Percentiles rank a stretch among this genome's conserved stretches.
These are phyloP conservation scores for Salvia hispanica DNA, from an alignment of 257 asterid genomes.

Conservation along the genomic window DNA sequence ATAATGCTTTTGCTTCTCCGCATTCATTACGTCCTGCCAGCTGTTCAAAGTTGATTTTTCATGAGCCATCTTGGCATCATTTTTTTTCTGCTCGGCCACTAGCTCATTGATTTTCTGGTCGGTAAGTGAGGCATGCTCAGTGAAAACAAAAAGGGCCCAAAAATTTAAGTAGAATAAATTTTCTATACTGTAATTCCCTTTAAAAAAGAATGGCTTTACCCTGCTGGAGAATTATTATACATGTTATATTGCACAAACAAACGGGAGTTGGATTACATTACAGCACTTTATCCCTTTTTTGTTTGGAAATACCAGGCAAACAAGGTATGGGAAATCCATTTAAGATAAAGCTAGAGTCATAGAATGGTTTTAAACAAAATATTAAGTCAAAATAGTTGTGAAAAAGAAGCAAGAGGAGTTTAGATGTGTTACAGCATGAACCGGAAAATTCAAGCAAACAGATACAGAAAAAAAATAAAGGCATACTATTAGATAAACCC, in stretches of 20 bases:
- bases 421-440: not conserved
- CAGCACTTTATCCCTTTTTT: conserved; percentile 1
- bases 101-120: conserved; percentile 91
- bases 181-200: not conserved
- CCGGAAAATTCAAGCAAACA: conserved; percentile 16
- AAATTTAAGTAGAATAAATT: conserved; percentile 18
- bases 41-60: conserved; percentile 93
- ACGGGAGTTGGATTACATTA: no score
- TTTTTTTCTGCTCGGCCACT: conserved; percentile 94
- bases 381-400: conserved; percentile 12
- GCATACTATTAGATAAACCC: conserved; percentile 7
- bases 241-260: no score
- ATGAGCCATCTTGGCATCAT: conserved; percentile 93
- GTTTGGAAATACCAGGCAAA: not conserved
- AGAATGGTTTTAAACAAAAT: not conserved
- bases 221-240: no score
- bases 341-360: not conserved
- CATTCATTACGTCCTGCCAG: conserved; percentile 72
- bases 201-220: no score
- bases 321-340: conserved; percentile 18
- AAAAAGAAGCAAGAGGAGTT: conserved; percentile 12
- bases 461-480: conserved; percentile 32
- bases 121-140: conserved; percentile 72
- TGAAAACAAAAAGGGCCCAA: conserved; percentile 50
- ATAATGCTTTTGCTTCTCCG: conserved; percentile 82